Evolutionary conservation across 306 rosid genomes (phyloP).

Genomic region (Cucurbita maxima): DNA sequence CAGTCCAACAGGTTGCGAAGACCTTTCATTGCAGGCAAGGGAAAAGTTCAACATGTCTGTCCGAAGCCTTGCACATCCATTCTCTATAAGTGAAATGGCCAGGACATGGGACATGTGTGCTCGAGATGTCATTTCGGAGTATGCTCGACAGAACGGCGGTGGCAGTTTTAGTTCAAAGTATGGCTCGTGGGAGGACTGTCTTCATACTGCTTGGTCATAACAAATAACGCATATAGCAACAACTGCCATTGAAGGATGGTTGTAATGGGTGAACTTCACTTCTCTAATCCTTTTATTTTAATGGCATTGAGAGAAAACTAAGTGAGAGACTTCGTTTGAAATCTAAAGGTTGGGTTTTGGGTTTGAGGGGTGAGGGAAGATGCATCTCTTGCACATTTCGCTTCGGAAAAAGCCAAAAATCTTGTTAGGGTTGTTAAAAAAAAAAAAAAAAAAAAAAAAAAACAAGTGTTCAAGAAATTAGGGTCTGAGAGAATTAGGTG

Average conservation of each 20-base stretch:
- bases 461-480: not conserved
- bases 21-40: conserved; percentile 53
- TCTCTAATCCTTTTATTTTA: not conserved
- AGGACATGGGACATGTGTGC: conserved; percentile 30
- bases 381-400: not conserved
- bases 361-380: not conserved
- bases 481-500: not conserved
- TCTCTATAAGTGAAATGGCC: conserved; percentile 24
- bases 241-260: not conserved
- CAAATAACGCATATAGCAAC: not conserved
- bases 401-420: too few relatives aligned
- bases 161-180: conserved; percentile 34
- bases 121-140: conserved; percentile 24
- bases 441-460: not conserved
- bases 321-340: not conserved
- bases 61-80: conserved; percentile 40
- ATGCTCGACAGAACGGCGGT: conserved; percentile 29
- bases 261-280: not conserved
- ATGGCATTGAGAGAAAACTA: not conserved
- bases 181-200: conserved; percentile 28
- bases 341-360: not conserved
- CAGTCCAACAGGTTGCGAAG: conserved; percentile 33
- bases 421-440: not conserved
- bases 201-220: not conserved
- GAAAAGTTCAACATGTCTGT: conserved; percentile 53